These are phyloP conservation scores for Fusarium subtropicale DNA, from an alignment of 2,329 filamentous ascomycete genomes.

Conservation along the genomic window DNA sequence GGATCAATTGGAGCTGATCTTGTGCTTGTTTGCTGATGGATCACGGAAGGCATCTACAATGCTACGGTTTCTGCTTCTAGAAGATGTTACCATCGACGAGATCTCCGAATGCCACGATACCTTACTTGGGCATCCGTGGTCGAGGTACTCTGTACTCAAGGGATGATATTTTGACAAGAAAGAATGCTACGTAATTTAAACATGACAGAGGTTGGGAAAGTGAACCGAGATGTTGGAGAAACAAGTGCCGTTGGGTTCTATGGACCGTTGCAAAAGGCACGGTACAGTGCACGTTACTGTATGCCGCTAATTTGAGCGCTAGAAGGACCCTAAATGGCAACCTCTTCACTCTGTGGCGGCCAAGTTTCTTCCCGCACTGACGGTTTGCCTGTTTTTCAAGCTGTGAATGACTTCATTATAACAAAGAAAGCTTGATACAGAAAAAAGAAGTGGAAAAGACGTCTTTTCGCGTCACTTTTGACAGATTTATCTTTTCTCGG, in stretches of 20 bases:
- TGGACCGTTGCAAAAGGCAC: conserved; percentile 33
- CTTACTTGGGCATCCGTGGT: not conserved
- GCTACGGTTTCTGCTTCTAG: conserved; percentile 1
- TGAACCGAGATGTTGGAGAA: conserved; percentile 44
- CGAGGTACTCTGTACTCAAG: conserved; percentile 1
- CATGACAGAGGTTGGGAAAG: conserved; percentile 29
- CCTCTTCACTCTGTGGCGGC: conserved; percentile 16
- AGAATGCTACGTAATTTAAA: conserved; percentile 40
- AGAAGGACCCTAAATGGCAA: conserved; percentile 18
- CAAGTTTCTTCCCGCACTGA: conserved; percentile 16
- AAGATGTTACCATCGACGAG: not conserved
- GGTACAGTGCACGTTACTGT: conserved; percentile 40
- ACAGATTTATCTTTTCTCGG: not conserved
- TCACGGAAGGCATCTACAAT: not conserved
- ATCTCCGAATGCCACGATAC: not conserved
- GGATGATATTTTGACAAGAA: conserved; percentile 27
- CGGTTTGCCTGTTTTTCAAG: conserved; percentile 3
- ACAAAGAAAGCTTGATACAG: not conserved
- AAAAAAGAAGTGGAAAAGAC: not conserved
- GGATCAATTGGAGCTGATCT: conserved; percentile 8
- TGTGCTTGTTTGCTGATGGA: not conserved
- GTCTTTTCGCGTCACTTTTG: conserved; percentile 9
- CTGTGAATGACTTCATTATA: conserved; percentile 27
- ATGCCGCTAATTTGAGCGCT: conserved; percentile 23
- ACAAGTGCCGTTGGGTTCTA: conserved; percentile 40